Percentiles rank a stretch among this genome's conserved stretches.
Conservation (phyloP, 768 basidiomycete genomes). For the Podaxis mareebaensis region DNA sequence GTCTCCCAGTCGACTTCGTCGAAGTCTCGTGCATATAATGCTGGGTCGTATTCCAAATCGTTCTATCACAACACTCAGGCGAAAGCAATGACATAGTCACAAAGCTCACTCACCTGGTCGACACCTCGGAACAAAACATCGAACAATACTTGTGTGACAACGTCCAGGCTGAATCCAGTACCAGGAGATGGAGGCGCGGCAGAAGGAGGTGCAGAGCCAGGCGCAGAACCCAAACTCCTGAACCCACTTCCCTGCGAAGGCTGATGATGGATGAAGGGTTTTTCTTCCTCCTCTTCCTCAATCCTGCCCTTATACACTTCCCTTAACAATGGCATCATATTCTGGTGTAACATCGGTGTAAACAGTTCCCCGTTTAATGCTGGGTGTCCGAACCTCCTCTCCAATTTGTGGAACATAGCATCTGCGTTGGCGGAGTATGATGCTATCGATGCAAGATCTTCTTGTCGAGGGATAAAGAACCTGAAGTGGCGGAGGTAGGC, state of each 20-base stretch:
- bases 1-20: conserved; percentile 88
- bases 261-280: background rate
- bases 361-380: conserved; percentile 71
- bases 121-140: background rate
- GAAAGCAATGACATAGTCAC: background rate
- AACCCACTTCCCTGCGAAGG: background rate
- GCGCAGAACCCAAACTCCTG: background rate
- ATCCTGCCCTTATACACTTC: conserved; percentile 61
- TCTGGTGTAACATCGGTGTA: conserved; percentile 68
- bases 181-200: background rate
- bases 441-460: conserved; percentile 60
- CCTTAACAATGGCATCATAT: conserved; percentile 60
- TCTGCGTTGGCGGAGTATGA: conserved; percentile 66
- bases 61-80: conserved; percentile 39
- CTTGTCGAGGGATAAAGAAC: conserved; percentile 69
- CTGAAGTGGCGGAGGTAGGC: conserved; percentile 62
- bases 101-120: background rate
- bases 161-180: background rate
- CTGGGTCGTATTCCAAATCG: conserved; percentile 81
- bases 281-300: conserved; percentile 6
- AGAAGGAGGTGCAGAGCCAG: background rate
- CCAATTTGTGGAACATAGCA: conserved; percentile 57
- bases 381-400: conserved; percentile 83
- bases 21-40: conserved; percentile 71
- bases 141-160: background rate